phyloP scores from a whole-genome alignment of 495 filamentous ascomycete species.

The Friedmanniomyces simplex region DNA sequence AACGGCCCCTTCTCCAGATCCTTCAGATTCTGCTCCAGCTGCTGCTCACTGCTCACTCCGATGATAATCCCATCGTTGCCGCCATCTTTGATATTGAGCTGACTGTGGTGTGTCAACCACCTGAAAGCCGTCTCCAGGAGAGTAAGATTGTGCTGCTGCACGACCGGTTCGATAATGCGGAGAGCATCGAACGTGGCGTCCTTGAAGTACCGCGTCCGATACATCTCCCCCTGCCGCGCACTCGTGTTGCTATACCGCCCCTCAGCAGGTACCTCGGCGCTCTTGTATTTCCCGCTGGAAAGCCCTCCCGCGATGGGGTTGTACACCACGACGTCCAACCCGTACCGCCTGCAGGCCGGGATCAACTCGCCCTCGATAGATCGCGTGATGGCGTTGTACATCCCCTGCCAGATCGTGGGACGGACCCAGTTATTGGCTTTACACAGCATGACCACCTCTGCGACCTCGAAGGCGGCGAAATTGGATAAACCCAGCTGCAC shows the following conservation, averaged over 20 bases:
- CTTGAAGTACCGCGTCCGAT: slow-evolving; percentile 72
- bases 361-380: slow-evolving; percentile 73
- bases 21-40: slow-evolving; percentile 65
- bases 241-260: slow-evolving; percentile 60
- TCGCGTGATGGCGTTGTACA: slow-evolving; percentile 66
- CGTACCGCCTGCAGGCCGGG: slow-evolving; percentile 69
- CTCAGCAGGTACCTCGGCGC: slow-evolving; percentile 50
- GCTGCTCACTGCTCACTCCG: slow-evolving; percentile 62
- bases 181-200: slow-evolving; percentile 70
- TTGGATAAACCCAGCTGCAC: slow-evolving; percentile 72
- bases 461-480: slow-evolving; percentile 82
- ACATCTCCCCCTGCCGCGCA: slow-evolving; percentile 45
- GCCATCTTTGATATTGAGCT: slow-evolving; percentile 61
- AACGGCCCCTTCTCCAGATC: slow-evolving; percentile 79
- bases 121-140: slow-evolving; percentile 75
- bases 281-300: slow-evolving; percentile 78
- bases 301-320: slow-evolving; percentile 80
- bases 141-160: slow-evolving; percentile 63
- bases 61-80: slow-evolving; percentile 67
- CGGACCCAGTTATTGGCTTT: slow-evolving; percentile 65
- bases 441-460: slow-evolving; percentile 77
- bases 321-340: slow-evolving; percentile 72
- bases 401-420: slow-evolving; percentile 55
- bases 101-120: slow-evolving; percentile 73
- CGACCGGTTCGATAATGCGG: slow-evolving; percentile 56